Evolutionary conservation across 2,329 filamentous ascomycete genomes (phyloP).

Genomic region (Scortechinia acanthostroma): DNA sequence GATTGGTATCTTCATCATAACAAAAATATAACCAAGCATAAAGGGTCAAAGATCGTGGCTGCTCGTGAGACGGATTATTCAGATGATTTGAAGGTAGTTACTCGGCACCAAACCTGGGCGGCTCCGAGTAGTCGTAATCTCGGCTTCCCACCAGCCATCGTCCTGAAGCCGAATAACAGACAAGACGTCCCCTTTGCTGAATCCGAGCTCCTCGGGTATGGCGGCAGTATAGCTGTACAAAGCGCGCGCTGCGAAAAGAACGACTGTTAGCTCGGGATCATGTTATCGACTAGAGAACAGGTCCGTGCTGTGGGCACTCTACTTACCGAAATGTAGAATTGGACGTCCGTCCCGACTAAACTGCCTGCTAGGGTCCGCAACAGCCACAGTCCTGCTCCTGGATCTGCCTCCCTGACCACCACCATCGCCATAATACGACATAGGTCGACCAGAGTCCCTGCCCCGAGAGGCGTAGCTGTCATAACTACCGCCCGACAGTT

Average conservation of each 20-base stretch:
- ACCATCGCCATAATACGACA: constrained; percentile 51
- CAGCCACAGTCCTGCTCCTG: constrained; percentile 65
- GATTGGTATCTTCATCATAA: background rate
- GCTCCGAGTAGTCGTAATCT: constrained; percentile 65
- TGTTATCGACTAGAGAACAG: background rate
- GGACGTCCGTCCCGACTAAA: constrained; percentile 80
- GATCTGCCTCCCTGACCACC: constrained; percentile 25
- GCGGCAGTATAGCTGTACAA: constrained; percentile 91
- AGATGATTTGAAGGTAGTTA: constrained; percentile 47
- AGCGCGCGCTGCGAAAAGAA: constrained; percentile 64
- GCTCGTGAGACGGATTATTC: background rate
- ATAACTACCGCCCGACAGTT: background rate
- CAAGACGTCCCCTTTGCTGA: constrained; percentile 84
- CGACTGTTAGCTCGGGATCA: too few relatives aligned
- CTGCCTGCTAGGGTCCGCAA: constrained; percentile 74
- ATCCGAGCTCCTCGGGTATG: constrained; percentile 89
- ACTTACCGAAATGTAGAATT: constrained; percentile 90
- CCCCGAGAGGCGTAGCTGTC: background rate
- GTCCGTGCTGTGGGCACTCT: constrained; percentile 2
- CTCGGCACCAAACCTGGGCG: constrained; percentile 55
- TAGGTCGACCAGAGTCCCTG: constrained; percentile 51
- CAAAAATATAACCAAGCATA: background rate
- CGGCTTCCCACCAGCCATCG: constrained; percentile 99
- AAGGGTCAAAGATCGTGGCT: background rate
- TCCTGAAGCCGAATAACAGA: constrained; percentile 87